Percentiles rank a stretch among this genome's conserved stretches.
Conservation (phyloP, 176 grass and related monocot species). For the Cymbopogon citratus region DNA sequence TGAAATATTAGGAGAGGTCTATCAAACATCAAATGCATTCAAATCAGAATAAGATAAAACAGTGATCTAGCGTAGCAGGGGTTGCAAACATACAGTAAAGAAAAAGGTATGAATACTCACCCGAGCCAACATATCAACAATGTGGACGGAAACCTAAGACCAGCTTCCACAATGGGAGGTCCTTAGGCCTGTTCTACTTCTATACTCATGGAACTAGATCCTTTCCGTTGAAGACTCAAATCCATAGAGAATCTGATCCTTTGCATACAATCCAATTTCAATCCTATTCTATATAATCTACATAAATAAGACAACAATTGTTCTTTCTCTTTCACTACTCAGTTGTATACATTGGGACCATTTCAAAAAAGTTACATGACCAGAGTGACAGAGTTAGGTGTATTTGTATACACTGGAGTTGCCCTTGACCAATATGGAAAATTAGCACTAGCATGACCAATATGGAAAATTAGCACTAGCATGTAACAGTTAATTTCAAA, state of each 20-base stretch:
- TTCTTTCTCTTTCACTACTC: no score
- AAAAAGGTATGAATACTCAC: background rate
- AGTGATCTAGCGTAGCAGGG: background rate
- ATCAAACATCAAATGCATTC: slow-evolving; percentile 22
- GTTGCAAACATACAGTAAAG: background rate
- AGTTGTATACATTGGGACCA: no score
- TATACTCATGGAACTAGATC: no score
- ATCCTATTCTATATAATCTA: no score
- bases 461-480: slow-evolving; percentile 73
- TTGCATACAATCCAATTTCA: no score
- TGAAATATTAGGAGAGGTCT: slow-evolving; percentile 67
- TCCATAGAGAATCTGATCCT: no score
- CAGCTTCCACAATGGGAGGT: slow-evolving; percentile 6
- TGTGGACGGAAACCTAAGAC: slow-evolving; percentile 12
- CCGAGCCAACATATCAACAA: slow-evolving; percentile 74
- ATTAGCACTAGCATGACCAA: slow-evolving; percentile 62
- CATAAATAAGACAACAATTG: no score
- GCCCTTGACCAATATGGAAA: slow-evolving; percentile 51
- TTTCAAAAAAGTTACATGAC: no score
- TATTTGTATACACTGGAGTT: no score
- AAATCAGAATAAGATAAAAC: slow-evolving; percentile 18
- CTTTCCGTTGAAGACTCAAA: no score
- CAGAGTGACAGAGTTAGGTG: no score
- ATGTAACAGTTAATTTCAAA: slow-evolving; percentile 42
- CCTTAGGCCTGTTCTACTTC: no score